Conservation (phyloP, 2,329 filamentous ascomycete genomes). For the Xylariaceae sp. region DNA sequence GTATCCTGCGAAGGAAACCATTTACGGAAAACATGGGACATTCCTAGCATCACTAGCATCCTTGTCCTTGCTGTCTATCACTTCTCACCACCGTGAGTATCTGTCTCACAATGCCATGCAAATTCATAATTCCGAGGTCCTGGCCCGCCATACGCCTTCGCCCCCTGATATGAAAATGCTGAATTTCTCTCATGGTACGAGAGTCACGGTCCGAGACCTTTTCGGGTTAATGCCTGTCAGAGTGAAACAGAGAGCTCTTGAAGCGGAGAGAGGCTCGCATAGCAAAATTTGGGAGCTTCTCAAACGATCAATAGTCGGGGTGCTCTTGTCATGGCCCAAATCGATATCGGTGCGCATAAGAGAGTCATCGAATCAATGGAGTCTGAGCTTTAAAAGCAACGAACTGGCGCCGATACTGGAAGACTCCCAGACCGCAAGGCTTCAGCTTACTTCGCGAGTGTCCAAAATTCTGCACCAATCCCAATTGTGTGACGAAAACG, state of each 20-base stretch:
- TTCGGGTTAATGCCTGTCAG: conserved; percentile 91
- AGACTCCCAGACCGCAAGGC: conserved; percentile 10
- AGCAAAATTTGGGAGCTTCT: conserved; percentile 64
- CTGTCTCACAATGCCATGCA: conserved; percentile 61
- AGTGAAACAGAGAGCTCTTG: conserved; percentile 69
- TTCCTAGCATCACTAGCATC: conserved; percentile 76
- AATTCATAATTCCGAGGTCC: conserved; percentile 64
- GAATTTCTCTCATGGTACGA: conserved; percentile 64
- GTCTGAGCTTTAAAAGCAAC: conserved; percentile 34
- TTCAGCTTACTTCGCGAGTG: conserved; percentile 26
- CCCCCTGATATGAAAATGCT: conserved; percentile 53
- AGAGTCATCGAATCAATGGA: conserved; percentile 42
- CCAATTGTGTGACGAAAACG: conserved; percentile 52
- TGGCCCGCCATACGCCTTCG: conserved; percentile 62
- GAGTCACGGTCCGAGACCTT: conserved; percentile 70
- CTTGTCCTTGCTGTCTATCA: conserved; percentile 72
- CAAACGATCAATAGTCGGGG: conserved; percentile 52
- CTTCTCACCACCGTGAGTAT: conserved; percentile 63
- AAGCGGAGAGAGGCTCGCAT: conserved; percentile 46
- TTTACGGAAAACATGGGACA: conserved; percentile 65
- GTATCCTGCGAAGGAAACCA: conserved; percentile 40
- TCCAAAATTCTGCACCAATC: conserved; percentile 62
- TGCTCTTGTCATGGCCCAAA: conserved; percentile 67
- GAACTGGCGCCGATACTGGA: conserved; percentile 6
- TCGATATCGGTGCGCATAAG: conserved; percentile 55